Conservation (phyloP, 176 grass and related monocot genomes). For the Areca catechu region DNA sequence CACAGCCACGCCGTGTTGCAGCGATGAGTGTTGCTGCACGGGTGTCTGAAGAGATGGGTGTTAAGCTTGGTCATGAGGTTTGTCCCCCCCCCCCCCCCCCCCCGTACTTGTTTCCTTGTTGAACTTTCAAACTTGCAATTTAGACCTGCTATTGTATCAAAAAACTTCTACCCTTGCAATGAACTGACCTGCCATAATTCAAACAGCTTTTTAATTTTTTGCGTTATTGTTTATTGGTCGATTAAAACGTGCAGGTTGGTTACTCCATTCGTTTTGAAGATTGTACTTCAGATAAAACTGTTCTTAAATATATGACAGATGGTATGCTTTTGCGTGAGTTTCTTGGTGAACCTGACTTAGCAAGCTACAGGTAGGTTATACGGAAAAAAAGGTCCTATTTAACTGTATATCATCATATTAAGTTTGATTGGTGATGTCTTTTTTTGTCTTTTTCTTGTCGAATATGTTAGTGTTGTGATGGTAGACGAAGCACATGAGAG, state of each 20-base stretch:
- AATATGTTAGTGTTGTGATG: slow-evolving; percentile 61
- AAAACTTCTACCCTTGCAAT: too few species aligned
- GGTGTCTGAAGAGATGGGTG: slow-evolving; percentile 90
- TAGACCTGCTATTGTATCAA: too few species aligned
- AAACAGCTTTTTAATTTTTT: too few species aligned
- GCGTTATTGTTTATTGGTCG: slow-evolving; percentile 10
- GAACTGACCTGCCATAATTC: too few species aligned
- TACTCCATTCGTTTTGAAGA: slow-evolving; percentile 99
- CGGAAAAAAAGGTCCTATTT: not conserved
- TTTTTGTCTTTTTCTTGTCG: slow-evolving; percentile 4
- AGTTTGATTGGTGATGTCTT: not conserved
- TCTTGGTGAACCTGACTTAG: slow-evolving; percentile 91
- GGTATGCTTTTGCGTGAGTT: slow-evolving; percentile 94
- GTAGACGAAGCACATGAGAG: slow-evolving; percentile 97
- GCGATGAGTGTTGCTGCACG: slow-evolving; percentile 94
- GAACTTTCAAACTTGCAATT: too few species aligned
- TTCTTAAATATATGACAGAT: slow-evolving; percentile 98
- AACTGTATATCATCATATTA: not conserved
- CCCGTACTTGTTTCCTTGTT: not conserved
- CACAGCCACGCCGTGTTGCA: slow-evolving; percentile 86
- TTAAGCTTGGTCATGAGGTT: slow-evolving; percentile 97
- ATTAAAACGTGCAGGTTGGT: slow-evolving; percentile 52
- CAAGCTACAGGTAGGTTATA: slow-evolving; percentile 57
- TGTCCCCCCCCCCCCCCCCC: too few species aligned
- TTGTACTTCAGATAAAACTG: slow-evolving; percentile 93